Percentiles rank a stretch among this genome's conserved stretches.
Evolutionary conservation across 805 yeast species (phyloP).

Genomic region (Saccharomycopsis oosterbeekiorum): DNA sequence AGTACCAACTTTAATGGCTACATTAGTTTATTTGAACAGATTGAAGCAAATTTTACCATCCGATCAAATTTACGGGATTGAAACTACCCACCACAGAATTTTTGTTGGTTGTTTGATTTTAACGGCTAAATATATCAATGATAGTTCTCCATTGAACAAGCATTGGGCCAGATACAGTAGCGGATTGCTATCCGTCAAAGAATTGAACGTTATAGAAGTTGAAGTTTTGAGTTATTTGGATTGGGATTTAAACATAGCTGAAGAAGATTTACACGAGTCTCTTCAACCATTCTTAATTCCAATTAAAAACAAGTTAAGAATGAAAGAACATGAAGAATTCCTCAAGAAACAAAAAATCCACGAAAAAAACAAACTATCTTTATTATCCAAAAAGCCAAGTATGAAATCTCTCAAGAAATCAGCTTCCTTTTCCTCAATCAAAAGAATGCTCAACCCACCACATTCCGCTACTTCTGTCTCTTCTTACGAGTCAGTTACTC

Average conservation of each 20-base stretch:
- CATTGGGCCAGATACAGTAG: slow-evolving; percentile 79
- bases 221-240: slow-evolving; percentile 57
- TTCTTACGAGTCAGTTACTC: slow-evolving; percentile 7
- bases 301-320: slow-evolving; percentile 43
- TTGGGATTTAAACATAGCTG: slow-evolving; percentile 62
- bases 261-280: slow-evolving; percentile 56
- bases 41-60: slow-evolving; percentile 52
- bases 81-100: slow-evolving; percentile 73
- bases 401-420: slow-evolving; percentile 15
- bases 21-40: slow-evolving; percentile 57
- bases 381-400: slow-evolving; percentile 9
- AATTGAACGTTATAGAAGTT: slow-evolving; percentile 73
- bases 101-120: slow-evolving; percentile 65
- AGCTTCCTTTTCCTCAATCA: slow-evolving; percentile 13
- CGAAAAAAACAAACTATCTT: slow-evolving; percentile 9
- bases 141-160: slow-evolving; percentile 64
- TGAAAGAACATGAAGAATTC: slow-evolving; percentile 13
- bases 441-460: slow-evolving; percentile 16
- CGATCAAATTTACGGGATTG: slow-evolving; percentile 61
- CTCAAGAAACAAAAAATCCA: slow-evolving; percentile 10
- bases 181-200: slow-evolving; percentile 56
- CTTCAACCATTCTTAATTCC: slow-evolving; percentile 67
- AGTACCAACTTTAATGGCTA: slow-evolving; percentile 67
- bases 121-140: slow-evolving; percentile 68
- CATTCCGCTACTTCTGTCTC: slow-evolving; percentile 17